Evolutionary conservation across 495 filamentous ascomycete genomes (phyloP), one percentile per base, ranked within the genome.

Genomic region (Bombardia bombarda): DNA sequence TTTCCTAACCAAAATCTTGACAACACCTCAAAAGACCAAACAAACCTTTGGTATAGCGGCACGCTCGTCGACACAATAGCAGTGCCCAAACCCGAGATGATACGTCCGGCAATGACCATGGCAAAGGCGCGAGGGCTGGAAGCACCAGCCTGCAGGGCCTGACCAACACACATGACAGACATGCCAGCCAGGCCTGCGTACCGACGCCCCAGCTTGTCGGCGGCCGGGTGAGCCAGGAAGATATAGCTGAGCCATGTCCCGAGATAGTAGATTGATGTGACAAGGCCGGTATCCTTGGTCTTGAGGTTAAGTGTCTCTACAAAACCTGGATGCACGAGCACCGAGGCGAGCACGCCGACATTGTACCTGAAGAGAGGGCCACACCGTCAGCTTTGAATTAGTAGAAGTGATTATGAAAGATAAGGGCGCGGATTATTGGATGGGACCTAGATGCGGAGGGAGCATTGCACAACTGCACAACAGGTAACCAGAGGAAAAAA

Each of bases 211-310:
- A 74, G 50, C 13, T 51, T 51, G 45, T 79, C 75, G 17, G 65
- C 68, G 0, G 52, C 51, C 0, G 66, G 64, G 34, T 70, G 67
- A 0, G 74, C 70, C 28, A 79, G 38, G 49, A 78, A 75, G 18
- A 78, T 38, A 48, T 78, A 79, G 51, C 68, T 69, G 26, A 58
- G 28, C 66, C 69, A 77, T 8, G 74, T 76, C 32, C 75, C 75
- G 17, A 79, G 52, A 35, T 78, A 77, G 59, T 79, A 77, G 18
- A 76, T 69, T 23, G 68, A 70, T 5, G 74, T 77, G 45, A 79
- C 75, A 21, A 76, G 55, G 1, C 73, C 74, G 25, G 55, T 72
- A 20, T 56, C 47, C 3, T 63, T 55, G 6, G 72, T 62, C 12
- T 60, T 61, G 3, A 65, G 73, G 21, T 63, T 47, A 14, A 77